phyloP scores from a whole-genome alignment of 352 stramenopile species.

The Globisporangium spiculum region DNA sequence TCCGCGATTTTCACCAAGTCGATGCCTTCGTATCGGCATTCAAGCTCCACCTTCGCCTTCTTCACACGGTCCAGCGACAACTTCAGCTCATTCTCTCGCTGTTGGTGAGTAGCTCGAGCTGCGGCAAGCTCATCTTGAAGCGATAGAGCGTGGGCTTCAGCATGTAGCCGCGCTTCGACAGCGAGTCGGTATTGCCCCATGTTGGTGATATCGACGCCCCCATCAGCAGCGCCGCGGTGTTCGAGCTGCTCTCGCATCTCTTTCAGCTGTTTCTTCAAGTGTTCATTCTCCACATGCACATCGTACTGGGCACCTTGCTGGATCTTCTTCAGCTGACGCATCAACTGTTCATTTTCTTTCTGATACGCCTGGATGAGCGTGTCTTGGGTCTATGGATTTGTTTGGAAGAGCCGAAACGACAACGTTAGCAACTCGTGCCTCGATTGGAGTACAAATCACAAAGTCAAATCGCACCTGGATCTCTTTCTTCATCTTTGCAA shows the following conservation, averaged over 20 bases:
- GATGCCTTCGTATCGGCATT: constrained; percentile 76
- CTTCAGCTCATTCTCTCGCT: constrained; percentile 65
- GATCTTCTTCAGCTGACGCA: constrained; percentile 70
- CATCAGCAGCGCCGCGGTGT: constrained; percentile 8
- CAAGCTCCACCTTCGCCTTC: constrained; percentile 75
- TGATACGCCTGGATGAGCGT: constrained; percentile 76
- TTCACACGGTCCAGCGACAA: constrained; percentile 74
- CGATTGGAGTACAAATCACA: neutral
- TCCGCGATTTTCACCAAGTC: constrained; percentile 55
- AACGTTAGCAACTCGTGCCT: neutral
- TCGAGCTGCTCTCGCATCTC: constrained; percentile 35
- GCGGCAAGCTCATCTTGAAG: constrained; percentile 62
- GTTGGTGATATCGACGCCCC: constrained; percentile 23
- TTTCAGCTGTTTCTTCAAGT: constrained; percentile 48
- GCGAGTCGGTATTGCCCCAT: constrained; percentile 48
- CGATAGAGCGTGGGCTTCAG: constrained; percentile 46
- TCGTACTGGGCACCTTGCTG: constrained; percentile 65
- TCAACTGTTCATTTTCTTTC: constrained; percentile 80
- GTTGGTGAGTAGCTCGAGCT: constrained; percentile 32
- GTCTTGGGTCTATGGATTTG: constrained; percentile 52
- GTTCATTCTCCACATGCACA: constrained; percentile 71
- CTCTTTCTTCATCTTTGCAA: constrained; percentile 46
- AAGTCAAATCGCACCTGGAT: constrained; percentile 31
- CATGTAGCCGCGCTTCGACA: constrained; percentile 60
- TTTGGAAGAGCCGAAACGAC: neutral